phyloP scores from a whole-genome alignment of 768 basidiomycete genomes.

The Auricularia sp. region DNA sequence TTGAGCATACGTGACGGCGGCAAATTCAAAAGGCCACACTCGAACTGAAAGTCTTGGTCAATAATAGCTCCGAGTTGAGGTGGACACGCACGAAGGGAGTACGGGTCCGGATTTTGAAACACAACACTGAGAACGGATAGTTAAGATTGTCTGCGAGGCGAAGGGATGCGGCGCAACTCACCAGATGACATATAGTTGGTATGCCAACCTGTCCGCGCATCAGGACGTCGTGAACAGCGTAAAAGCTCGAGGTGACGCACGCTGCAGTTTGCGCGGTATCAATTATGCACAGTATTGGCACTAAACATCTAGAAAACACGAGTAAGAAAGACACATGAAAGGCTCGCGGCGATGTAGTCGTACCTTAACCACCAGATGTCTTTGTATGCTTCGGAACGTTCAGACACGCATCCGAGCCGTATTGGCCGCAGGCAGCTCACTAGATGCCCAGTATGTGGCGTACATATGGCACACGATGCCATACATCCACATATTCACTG shows the following conservation, averaged over 20 bases:
- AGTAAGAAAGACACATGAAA: not conserved
- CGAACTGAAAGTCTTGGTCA: not conserved
- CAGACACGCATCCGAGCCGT: too few relatives aligned
- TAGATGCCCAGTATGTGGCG: not conserved
- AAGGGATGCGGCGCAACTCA: not conserved
- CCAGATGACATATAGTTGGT: not conserved
- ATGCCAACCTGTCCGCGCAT: not conserved
- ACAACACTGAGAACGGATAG: not conserved
- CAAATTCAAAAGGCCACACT: not conserved
- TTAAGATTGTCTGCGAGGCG: not conserved
- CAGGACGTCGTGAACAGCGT: not conserved
- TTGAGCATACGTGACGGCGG: not conserved
- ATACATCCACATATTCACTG: not conserved
- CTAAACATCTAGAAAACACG: not conserved
- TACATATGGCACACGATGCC: not conserved
- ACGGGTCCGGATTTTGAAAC: not conserved
- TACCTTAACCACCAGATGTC: not conserved
- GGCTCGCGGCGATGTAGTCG: not conserved
- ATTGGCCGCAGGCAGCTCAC: not conserved
- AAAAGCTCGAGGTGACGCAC: not conserved
- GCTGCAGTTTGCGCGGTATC: not conserved
- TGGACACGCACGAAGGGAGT: not conserved
- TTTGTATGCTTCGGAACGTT: too few relatives aligned
- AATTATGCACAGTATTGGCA: not conserved
- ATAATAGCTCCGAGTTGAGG: not conserved